Evolutionary conservation across 148 eudicot species (phyloP).

Genomic region (Rhododendron vialii): DNA sequence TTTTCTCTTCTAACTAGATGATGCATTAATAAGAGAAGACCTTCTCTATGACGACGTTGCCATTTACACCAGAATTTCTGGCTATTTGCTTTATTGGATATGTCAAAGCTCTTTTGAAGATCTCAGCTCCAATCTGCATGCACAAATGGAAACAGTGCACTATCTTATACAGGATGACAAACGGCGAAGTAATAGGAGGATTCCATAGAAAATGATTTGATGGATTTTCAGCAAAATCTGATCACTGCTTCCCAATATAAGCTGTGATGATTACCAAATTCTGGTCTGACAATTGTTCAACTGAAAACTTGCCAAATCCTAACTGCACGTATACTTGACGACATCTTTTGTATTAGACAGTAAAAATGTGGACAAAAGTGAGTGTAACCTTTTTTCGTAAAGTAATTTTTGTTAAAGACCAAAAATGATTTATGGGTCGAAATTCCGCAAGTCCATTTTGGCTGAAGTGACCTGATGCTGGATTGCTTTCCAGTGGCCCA

Average conservation of each 20-base stretch:
- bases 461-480: background rate
- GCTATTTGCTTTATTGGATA: constrained; percentile 86
- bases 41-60: constrained; percentile 68
- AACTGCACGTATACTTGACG: background rate
- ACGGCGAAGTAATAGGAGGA: background rate
- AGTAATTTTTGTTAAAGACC: background rate
- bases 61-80: constrained; percentile 80
- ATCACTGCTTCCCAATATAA: background rate
- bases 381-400: background rate
- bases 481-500: background rate
- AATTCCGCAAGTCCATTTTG: background rate
- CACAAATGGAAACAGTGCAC: background rate
- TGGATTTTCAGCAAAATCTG: background rate
- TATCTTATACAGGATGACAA: background rate
- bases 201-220: background rate
- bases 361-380: background rate
- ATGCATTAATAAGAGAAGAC: constrained; percentile 22
- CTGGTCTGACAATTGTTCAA: background rate
- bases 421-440: background rate
- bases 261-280: background rate
- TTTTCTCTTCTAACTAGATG: background rate
- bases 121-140: constrained; percentile 87
- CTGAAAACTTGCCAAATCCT: background rate
- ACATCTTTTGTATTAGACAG: background rate
- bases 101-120: constrained; percentile 66